A percentile compares a stretch with the other conserved stretches of the same genome.
Conservation (phyloP, 106 monocot genomes). For the Dioscorea dumetorum region DNA sequence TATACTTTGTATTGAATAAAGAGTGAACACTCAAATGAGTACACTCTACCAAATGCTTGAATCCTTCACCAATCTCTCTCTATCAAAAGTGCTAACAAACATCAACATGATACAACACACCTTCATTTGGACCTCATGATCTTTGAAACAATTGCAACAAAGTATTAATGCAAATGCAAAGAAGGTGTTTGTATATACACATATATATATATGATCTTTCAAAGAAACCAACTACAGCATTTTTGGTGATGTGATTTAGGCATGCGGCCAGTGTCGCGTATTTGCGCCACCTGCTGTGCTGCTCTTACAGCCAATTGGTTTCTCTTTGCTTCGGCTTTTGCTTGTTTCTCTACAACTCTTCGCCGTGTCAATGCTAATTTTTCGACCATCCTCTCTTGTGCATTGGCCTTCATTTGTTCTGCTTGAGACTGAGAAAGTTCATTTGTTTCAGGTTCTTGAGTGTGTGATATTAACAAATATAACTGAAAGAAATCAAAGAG, state of each 20-base stretch:
- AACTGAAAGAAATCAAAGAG: neutral
- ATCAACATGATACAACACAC: too few relatives aligned
- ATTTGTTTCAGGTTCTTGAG: neutral
- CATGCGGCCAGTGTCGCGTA: slow-evolving; percentile 36
- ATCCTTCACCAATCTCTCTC: too few relatives aligned
- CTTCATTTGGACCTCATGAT: too few relatives aligned
- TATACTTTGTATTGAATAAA: too few relatives aligned
- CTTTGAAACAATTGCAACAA: too few relatives aligned
- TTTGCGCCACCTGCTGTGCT: slow-evolving; percentile 37
- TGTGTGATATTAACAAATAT: neutral
- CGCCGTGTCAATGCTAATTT: slow-evolving; percentile 26
- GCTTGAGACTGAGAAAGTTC: slow-evolving; percentile 31
- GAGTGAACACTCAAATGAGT: too few relatives aligned
- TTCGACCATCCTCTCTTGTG: slow-evolving; percentile 41
- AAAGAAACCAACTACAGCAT: slow-evolving; percentile 54
- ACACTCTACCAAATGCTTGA: too few relatives aligned
- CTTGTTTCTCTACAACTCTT: slow-evolving; percentile 42
- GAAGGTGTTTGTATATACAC: too few relatives aligned
- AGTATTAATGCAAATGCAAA: too few relatives aligned
- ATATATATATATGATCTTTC: neutral
- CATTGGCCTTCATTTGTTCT: slow-evolving; percentile 41
- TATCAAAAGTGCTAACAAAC: too few relatives aligned
- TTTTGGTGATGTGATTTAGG: slow-evolving; percentile 19
- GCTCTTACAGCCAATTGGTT: slow-evolving; percentile 30
- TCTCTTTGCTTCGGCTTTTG: slow-evolving; percentile 39